A percentile compares a stretch with the other conserved stretches of the same genome.
These are phyloP conservation scores for Cryomyces minteri DNA, from an alignment of 495 filamentous ascomycete species.

Conservation along the genomic window DNA sequence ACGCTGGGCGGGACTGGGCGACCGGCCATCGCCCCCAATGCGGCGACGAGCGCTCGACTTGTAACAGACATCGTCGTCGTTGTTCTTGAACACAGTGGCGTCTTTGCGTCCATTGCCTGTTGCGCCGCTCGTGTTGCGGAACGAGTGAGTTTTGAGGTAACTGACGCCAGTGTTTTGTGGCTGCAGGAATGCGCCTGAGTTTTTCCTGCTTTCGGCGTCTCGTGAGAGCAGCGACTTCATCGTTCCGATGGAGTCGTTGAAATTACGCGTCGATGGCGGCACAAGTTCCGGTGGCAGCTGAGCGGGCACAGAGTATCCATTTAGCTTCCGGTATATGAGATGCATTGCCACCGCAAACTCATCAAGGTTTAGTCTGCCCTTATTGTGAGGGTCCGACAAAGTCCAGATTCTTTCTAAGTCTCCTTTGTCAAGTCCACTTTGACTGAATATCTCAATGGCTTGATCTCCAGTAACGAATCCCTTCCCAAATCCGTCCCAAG, in stretches of 20 bases:
- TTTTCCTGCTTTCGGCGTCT: constrained; percentile 73
- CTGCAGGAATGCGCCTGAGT: constrained; percentile 65
- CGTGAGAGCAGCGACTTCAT: constrained; percentile 84
- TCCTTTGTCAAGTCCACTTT: constrained; percentile 78
- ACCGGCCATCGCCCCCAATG: constrained; percentile 49
- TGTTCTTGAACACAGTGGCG: constrained; percentile 91
- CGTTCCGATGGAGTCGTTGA: constrained; percentile 79
- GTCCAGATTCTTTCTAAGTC: constrained; percentile 94
- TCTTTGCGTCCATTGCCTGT: constrained; percentile 54
- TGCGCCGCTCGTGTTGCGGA: constrained; percentile 35
- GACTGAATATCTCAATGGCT: constrained; percentile 92
- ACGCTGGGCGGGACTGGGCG: constrained; percentile 51
- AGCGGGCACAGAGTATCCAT: constrained; percentile 86
- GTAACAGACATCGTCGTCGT: constrained; percentile 77
- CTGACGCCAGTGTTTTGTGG: constrained; percentile 96
- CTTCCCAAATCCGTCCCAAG: constrained; percentile 91
- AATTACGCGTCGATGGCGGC: constrained; percentile 85
- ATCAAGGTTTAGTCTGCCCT: constrained; percentile 85
- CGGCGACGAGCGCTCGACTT: constrained; percentile 84
- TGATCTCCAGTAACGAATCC: constrained; percentile 86
- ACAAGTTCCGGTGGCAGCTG: constrained; percentile 85
- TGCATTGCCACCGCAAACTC: constrained; percentile 99
- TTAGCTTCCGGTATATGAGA: constrained; percentile 90
- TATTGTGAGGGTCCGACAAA: constrained; percentile 80
- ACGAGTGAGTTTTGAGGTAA: constrained; percentile 91